Evolutionary conservation across 352 stramenopile species (phyloP), one percentile per base, ranked within the genome.

Genomic region (Elongisporangium anandrum): DNA sequence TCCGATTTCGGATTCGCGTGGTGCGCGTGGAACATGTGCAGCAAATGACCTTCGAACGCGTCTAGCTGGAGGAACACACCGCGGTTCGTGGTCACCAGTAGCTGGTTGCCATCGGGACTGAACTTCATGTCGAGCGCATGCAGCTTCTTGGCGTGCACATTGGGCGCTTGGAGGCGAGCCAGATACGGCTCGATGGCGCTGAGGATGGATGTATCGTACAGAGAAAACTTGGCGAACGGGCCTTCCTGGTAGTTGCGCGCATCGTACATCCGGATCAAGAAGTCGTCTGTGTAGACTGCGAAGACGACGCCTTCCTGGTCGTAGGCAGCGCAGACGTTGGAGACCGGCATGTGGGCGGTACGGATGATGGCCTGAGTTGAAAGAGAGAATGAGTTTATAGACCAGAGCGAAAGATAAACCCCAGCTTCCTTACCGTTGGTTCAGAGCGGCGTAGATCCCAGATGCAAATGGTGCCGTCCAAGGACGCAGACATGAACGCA

Each of bases 261-360:
- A 61, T 95, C 86, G 63, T 95, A 95, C 85, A 95, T 93, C 53
- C 86, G 86, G 52, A 95, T 85, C 56, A 95, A 72, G 60, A 88
- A 72, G 64, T 95, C 86, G 55, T 91, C 84, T 34, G 81, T 90
- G 71, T 92, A 94, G 21, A 94, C 86, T 21, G 70, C 86, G 66
- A 95, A 95, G 3, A 94, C 86, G 24, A 95, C 82, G 34, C 86
- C 84, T 48, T 94, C 85, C 22, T 83, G 81, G 57, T 95, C 86
- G 75, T 93, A 95, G 3, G 84, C 75, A 17, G 70, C 72, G 17
- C 80, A 89, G n/a, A 95, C 61, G 54, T 85, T 75, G 16, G 75
- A 74, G 12, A 88, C 73, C 13, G 84, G 74, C 59, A 82, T 68
- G 61, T 91, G 81, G 49, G 84, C 79, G 2, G 70, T 69, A 49